Base-by-base conservation (phyloP, 2,329 filamentous ascomycete genomes). In the Huntiella bhutanensis region DNA sequence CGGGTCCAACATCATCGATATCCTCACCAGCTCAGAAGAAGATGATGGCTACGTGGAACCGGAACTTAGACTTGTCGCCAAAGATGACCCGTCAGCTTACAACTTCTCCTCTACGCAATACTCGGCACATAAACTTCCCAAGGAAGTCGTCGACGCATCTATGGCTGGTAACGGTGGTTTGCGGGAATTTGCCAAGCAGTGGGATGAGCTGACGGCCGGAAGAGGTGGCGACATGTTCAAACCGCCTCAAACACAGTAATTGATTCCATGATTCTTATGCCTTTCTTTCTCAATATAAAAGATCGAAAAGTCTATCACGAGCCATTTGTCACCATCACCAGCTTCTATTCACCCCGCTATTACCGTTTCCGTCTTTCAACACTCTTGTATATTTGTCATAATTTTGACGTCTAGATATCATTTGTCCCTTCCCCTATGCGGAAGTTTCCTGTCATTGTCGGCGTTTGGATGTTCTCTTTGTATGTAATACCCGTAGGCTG, bases 91-190 rank as follows among this genome's bases (percentile, higher is more conserved):
- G 0, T 82, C 88, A 51, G 87, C 87, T 1, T 91, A 85, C 58
- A 82, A 81, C 54, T 92, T 95, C 58, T 77, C 74, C 53, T 81
- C 82, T 4, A 75, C 85, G 1, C 82, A 88, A 56, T 96, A 93
- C 60, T 94, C 86, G 51, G 88, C 91, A 3, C 88, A 96, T 58
- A 98, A 96, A 62, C 64, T 98, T 54, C 91, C 91, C 1, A 86
- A 80, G 59, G 91, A 98, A 54, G 85, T 96, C 2, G 87, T 95
- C 3, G 75, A 80, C 54, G 77, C 77, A 15, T 73, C 75, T 53
- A 55, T 72, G 53, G 71, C 71, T 1, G 81, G 82, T 3, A 75
- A 82, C 47, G 82, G 81, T 3, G 81, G 80, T 0, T 70, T 96
- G 64, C 71, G 79, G 51, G 86, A 93, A 61, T 87, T 91, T 63